These are phyloP conservation scores for Nigrospora oryzae DNA, from an alignment of 2,329 filamentous ascomycete species.

Conservation along the genomic window DNA sequence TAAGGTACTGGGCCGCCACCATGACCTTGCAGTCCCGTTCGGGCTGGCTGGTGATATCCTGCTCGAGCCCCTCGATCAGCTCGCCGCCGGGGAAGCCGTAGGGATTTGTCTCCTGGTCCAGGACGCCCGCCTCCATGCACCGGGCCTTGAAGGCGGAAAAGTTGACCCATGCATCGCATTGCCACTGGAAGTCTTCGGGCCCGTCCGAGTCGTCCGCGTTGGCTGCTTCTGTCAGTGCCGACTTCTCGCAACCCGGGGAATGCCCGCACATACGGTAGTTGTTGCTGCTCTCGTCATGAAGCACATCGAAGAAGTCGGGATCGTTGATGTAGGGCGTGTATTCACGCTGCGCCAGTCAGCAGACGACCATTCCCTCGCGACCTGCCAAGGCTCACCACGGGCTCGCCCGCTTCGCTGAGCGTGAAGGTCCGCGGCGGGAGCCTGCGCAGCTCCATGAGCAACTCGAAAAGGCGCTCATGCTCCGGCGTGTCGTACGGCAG, in stretches of 20 bases:
- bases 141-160: not conserved
- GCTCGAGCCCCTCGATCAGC: slow-evolving; percentile 1
- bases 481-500: not conserved
- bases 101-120: not conserved
- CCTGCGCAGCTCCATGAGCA: not conserved
- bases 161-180: slow-evolving; percentile 1
- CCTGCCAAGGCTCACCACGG: not conserved
- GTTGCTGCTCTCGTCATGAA: not conserved
- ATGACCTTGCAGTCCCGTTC: not conserved
- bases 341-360: not conserved
- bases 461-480: slow-evolving; percentile 1
- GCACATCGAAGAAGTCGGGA: slow-evolving; percentile 1
- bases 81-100: not conserved
- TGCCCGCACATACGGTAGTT: not conserved
- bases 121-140: not conserved
- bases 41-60: not conserved
- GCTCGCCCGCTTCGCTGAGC: not conserved
- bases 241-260: no score
- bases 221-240: no score
- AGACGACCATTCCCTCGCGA: not conserved
- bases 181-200: not conserved
- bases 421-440: not conserved
- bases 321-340: slow-evolving; percentile 1
- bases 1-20: slow-evolving; percentile 1
- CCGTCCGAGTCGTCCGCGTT: not conserved